A percentile compares a stretch with the other conserved stretches of the same genome.
Conservation (phyloP, 2,329 filamentous ascomycete species). For the Pseudocercospora fuligena region DNA sequence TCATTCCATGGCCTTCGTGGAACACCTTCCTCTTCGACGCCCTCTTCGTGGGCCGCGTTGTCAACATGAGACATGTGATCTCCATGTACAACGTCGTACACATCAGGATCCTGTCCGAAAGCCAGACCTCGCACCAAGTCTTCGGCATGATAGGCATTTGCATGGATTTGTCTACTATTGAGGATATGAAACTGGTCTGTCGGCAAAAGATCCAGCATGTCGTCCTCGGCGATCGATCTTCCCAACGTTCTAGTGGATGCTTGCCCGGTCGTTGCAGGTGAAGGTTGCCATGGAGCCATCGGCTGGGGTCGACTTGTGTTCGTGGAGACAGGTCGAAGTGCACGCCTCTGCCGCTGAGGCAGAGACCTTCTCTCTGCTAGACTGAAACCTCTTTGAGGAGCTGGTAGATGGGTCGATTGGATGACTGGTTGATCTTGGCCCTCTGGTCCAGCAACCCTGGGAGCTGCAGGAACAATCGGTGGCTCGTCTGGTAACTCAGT, state of each 20-base stretch:
- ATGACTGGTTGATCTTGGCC: background rate
- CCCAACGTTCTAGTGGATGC: background rate
- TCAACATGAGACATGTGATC: background rate
- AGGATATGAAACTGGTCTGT: background rate
- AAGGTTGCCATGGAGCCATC: background rate
- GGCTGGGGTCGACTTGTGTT: background rate
- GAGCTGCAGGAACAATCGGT: background rate
- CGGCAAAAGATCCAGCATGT: constrained; percentile 24
- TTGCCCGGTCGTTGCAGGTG: background rate
- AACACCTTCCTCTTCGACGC: background rate
- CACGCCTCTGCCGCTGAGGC: background rate
- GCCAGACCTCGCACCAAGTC: constrained; percentile 17
- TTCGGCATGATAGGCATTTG: constrained; percentile 23
- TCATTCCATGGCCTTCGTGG: background rate
- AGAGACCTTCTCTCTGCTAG: background rate
- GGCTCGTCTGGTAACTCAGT: background rate
- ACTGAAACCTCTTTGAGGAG: constrained; percentile 7
- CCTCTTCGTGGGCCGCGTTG: background rate
- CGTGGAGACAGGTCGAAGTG: background rate
- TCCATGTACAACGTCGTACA: background rate
- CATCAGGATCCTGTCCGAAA: background rate
- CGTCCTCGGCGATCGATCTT: constrained; percentile 9
- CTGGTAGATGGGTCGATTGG: background rate
- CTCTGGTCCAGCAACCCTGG: background rate
- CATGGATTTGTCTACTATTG: constrained; percentile 6